A percentile compares a stretch with the other conserved stretches of the same genome.
These are phyloP conservation scores for Gloeostereum incarnatum DNA, from an alignment of 768 basidiomycete genomes.

Conservation along the genomic window DNA sequence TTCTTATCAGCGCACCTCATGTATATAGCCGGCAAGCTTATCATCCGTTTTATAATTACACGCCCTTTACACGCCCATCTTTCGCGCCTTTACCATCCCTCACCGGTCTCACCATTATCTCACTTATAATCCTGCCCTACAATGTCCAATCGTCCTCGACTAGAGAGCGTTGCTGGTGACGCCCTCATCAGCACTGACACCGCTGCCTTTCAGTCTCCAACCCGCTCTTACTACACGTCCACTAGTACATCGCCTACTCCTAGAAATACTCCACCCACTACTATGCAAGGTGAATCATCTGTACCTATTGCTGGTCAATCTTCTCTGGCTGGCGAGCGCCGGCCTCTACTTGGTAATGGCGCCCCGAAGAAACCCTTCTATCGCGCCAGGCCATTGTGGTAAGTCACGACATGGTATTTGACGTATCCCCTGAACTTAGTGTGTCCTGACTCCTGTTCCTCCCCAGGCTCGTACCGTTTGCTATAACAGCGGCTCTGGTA, in stretches of 20 bases:
- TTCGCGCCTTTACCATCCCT: too few relatives aligned
- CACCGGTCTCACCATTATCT: too few relatives aligned
- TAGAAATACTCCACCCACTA: too few relatives aligned
- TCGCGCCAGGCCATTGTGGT: slow-evolving; percentile 44
- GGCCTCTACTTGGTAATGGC: slow-evolving; percentile 12
- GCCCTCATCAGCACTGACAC: neutral
- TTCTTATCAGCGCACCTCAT: too few relatives aligned
- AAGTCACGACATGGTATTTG: slow-evolving; percentile 8
- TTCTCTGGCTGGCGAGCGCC: slow-evolving; percentile 5
- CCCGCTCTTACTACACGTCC: neutral
- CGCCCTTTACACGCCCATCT: too few relatives aligned
- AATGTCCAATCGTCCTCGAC: too few relatives aligned
- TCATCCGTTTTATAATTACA: too few relatives aligned
- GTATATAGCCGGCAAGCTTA: too few relatives aligned
- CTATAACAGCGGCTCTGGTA: slow-evolving; percentile 51
- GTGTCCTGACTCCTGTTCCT: slow-evolving; percentile 3
- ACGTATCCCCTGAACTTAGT: neutral
- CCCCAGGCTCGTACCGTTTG: slow-evolving; percentile 72
- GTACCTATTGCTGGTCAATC: neutral
- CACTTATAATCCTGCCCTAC: too few relatives aligned
- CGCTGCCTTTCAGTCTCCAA: neutral
- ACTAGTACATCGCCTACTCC: too few relatives aligned
- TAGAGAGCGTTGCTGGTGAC: too few relatives aligned
- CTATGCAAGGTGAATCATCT: neutral
- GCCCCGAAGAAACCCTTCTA: slow-evolving; percentile 37